A percentile compares a stretch with the other conserved stretches of the same genome.
These are phyloP conservation scores for Hemileccinum impolitum DNA, from an alignment of 768 basidiomycete genomes.

Conservation along the genomic window DNA sequence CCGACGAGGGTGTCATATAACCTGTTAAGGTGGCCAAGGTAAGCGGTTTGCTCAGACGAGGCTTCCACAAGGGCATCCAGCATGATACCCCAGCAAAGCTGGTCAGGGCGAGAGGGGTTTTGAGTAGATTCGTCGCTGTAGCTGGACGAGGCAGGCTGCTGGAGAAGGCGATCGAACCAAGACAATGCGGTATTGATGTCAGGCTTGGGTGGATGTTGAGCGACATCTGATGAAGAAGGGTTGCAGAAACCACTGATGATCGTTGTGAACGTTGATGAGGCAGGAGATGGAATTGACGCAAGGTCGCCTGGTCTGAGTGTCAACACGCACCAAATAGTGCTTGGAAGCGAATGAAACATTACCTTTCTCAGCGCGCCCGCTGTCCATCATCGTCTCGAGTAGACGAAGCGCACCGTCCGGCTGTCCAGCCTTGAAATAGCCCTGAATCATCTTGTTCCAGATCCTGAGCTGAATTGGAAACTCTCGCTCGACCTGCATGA, in stretches of 20 bases:
- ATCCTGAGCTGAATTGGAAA: constrained; percentile 42
- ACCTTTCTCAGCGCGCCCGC: constrained; percentile 25
- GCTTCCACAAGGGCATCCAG: constrained; percentile 50
- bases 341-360: not conserved
- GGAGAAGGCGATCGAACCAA: constrained; percentile 70
- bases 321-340: not conserved
- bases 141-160: constrained; percentile 34
- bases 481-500: constrained; percentile 17
- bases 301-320: constrained; percentile 17
- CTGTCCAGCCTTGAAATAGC: constrained; percentile 63
- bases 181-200: constrained; percentile 61
- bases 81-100: constrained; percentile 55
- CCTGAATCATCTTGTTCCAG: constrained; percentile 76
- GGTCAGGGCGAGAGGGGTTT: constrained; percentile 49
- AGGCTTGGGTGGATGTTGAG: constrained; percentile 8
- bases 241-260: constrained; percentile 66
- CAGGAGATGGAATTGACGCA: constrained; percentile 50
- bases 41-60: constrained; percentile 29
- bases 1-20: constrained; percentile 43
- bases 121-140: constrained; percentile 42
- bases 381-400: constrained; percentile 68
- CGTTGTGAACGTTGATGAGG: constrained; percentile 58
- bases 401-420: constrained; percentile 62
- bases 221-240: constrained; percentile 27
- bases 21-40: constrained; percentile 53